phyloP scores from a whole-genome alignment of 2,329 filamentous ascomycete species.

The Aspergillus jensenii region DNA sequence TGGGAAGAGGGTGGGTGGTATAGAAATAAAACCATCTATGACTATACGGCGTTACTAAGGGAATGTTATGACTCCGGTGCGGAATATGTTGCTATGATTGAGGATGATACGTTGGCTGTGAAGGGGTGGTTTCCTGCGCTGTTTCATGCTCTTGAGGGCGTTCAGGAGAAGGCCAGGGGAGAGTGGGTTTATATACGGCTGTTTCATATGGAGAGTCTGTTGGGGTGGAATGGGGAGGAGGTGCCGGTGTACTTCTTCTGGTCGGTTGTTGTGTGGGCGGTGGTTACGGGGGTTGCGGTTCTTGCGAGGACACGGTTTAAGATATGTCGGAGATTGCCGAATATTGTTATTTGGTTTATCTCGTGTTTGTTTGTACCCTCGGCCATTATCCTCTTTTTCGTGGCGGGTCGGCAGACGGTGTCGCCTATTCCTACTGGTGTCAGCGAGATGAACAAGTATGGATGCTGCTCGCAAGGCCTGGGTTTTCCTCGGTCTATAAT shows the following conservation, averaged over 20 bases:
- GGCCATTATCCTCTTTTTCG: constrained; percentile 38
- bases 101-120: constrained; percentile 48
- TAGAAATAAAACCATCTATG: constrained; percentile 42
- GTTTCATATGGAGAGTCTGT: constrained; percentile 45
- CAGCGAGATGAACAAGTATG: constrained; percentile 41
- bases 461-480: constrained; percentile 46
- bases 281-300: constrained; percentile 7
- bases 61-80: constrained; percentile 39
- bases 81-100: constrained; percentile 44
- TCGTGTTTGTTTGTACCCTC: constrained; percentile 27
- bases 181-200: constrained; percentile 44
- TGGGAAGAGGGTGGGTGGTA: constrained; percentile 20
- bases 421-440: constrained; percentile 36
- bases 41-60: constrained; percentile 44
- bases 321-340: constrained; percentile 13
- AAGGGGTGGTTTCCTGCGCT: constrained; percentile 47
- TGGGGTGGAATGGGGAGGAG: constrained; percentile 46
- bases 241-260: constrained; percentile 37
- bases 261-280: constrained; percentile 22
- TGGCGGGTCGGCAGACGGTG: constrained; percentile 41
- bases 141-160: constrained; percentile 33
- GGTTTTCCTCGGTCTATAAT: constrained; percentile 36
- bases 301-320: constrained; percentile 5
- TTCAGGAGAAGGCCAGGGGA: constrained; percentile 19
- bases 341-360: constrained; percentile 22